Base-by-base conservation (phyloP, 2,329 filamentous ascomycete genomes). In the Neofusicoccum cordaticola region DNA sequence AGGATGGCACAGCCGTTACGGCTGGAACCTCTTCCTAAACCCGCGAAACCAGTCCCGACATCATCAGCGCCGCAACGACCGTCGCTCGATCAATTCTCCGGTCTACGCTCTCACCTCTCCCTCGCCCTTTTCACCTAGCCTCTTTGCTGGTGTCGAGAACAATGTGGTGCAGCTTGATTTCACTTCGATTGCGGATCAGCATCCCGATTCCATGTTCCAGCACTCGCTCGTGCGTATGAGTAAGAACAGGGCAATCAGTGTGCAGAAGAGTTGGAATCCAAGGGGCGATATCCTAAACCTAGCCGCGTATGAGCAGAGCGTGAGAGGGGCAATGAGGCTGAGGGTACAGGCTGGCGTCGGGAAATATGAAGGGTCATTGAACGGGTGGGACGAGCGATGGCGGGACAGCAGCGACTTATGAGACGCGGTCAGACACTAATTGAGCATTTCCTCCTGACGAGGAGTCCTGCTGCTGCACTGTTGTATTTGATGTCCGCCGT, bases 71-170 rank as follows among this genome's bases (percentile, higher is more conserved):
- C 37, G 68, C 66, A 57, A 70, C 45, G 68, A 52, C 42, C 68
- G 67, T 31, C 68, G 69, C 8, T 53, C 37, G 1, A 19, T 60
- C 34, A 72, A 79, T 58, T 81, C 79, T 1, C 79, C 80, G 2
- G 74, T 84, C 9, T 84, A 84, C 71, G 78, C 77, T 8, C 74
- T 84, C 7, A 81, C 81, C 0, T 78, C 79, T 0, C 77, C 82
- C 0, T 82, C 81, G 0, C 64, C 77, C 1, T 74, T 68, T 12
- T 83, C 81, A 0, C 77, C 79, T 0, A 77, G 76, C 35, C 64
- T 84, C 11, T 84, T 81, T 64, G 81, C 80, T 3, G 82, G 82
- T 2, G 71, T 84, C 3, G 81, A 83, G 69, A 79, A 79, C 50
- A 71, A 71, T 1, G 72, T 83, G 2, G 69, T 83, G 17, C 75